Base-by-base conservation (phyloP, 305 asterid species). In the Fraxinus baroniana region DNA sequence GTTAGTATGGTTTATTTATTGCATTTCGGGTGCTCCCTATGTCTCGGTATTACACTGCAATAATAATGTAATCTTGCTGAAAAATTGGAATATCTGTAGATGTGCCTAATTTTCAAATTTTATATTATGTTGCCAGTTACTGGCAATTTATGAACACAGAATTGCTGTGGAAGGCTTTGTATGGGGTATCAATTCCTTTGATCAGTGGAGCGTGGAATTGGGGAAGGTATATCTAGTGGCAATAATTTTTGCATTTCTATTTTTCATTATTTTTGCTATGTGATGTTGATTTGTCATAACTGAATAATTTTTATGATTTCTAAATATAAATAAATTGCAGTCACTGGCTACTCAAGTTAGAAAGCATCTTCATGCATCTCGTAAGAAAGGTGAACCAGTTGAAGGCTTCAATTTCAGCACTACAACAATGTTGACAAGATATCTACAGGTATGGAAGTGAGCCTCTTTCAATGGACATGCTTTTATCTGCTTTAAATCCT, bases 161-260 rank as follows among this genome's bases (percentile, higher is more conserved):
- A 72, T 94, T 85, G 98, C 98, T 73, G 99, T 97, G 8, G 97
- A 97, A 90, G 99, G 99, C 83, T 97, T 97, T 75, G 80, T 93
- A n/a, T 97, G 98, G 99, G 97, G 98, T 28, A 92, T 97, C 91
- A 97, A 97, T 90, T 97, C 99, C 62, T 97, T 97, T 72, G 99
- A 97, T 87, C 99, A 94, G 85, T 97, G 99, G 99, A 98, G 99
- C 81, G 99, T 97, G 76, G 98, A 94, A 84, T 78, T 97, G 83
- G 99, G 99, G 83, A 94, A 97, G 97, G 99, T 97, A 87, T 66
- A 24, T 28, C 72, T 57, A 28, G 22, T n/a, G 26, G 10, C 41
- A 39, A 4, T 41, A 41, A 2, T 41, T 73, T 72, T 73, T 20
- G 2, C 70, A 26, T 57, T 71, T 66, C 8, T 41, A 15, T 82